These are phyloP conservation scores for Cryomyces minteri DNA, from an alignment of 495 filamentous ascomycete genomes.

Conservation along the genomic window DNA sequence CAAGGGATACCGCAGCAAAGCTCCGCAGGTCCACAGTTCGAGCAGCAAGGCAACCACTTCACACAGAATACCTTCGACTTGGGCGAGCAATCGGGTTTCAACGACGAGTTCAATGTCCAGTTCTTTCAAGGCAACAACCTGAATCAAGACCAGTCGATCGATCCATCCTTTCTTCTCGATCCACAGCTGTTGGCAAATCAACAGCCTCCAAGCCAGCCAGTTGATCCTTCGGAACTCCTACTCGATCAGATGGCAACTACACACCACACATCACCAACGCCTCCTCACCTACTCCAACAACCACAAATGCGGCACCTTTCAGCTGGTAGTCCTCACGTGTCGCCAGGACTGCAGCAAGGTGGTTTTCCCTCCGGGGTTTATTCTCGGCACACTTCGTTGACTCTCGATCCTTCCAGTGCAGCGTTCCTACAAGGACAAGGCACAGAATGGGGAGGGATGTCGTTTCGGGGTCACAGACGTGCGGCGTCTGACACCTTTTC, in stretches of 20 bases:
- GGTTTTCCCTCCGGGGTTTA: conserved; percentile 40
- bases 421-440: conserved; percentile 44
- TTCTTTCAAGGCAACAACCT: conserved; percentile 11
- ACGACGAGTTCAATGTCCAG: conserved; percentile 9
- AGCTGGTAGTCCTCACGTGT: conserved; percentile 20
- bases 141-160: conserved; percentile 15
- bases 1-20: background rate
- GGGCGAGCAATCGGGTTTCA: conserved; percentile 7
- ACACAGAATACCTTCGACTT: conserved; percentile 11
- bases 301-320: conserved; percentile 28
- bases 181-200: conserved; percentile 11
- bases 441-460: conserved; percentile 49
- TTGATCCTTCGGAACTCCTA: conserved; percentile 41
- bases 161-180: conserved; percentile 14
- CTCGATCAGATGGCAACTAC: conserved; percentile 43
- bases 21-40: conserved; percentile 9
- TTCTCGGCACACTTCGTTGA: conserved; percentile 67
- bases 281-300: conserved; percentile 46
- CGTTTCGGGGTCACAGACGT: conserved; percentile 60
- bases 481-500: conserved; percentile 74
- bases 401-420: conserved; percentile 62
- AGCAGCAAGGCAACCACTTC: conserved; percentile 16
- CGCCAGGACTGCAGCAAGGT: conserved; percentile 33
- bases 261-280: conserved; percentile 46
- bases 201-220: conserved; percentile 21